A percentile compares a stretch with the other conserved stretches of the same genome.
Evolutionary conservation across 2,329 filamentous ascomycete species (phyloP).

Genomic region (Fusarium scirpi): DNA sequence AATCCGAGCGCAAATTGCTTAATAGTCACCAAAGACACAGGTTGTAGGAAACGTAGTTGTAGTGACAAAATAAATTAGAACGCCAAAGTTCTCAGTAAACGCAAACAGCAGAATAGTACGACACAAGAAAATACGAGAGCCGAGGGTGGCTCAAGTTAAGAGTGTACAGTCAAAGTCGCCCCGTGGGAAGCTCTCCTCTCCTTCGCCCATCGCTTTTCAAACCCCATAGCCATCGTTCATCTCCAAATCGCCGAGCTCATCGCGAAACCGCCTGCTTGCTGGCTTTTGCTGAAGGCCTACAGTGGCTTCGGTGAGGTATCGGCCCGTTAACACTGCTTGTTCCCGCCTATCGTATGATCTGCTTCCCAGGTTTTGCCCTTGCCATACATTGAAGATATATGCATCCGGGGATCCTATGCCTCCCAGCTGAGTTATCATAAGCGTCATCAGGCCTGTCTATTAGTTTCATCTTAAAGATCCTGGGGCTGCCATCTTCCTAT

Average conservation of each 20-base stretch:
- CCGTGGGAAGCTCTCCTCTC: slow-evolving; percentile 23
- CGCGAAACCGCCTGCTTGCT: neutral
- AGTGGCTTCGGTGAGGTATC: slow-evolving; percentile 1
- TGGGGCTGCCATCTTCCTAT: slow-evolving; percentile 9
- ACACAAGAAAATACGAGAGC: slow-evolving; percentile 42
- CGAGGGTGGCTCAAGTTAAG: slow-evolving; percentile 34
- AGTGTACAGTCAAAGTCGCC: slow-evolving; percentile 45
- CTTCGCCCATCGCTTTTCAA: slow-evolving; percentile 30
- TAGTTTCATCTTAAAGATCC: slow-evolving; percentile 28
- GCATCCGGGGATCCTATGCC: slow-evolving; percentile 20
- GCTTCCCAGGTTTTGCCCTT: slow-evolving; percentile 34
- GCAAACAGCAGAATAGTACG: slow-evolving; percentile 33
- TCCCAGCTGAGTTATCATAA: slow-evolving; percentile 34
- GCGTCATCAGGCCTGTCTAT: slow-evolving; percentile 39
- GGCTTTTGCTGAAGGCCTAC: neutral
- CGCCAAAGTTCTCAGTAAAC: slow-evolving; percentile 41
- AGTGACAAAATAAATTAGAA: slow-evolving; percentile 28
- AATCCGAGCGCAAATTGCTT: neutral
- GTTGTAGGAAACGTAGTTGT: neutral
- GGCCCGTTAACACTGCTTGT: slow-evolving; percentile 19
- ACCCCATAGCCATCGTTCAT: slow-evolving; percentile 16
- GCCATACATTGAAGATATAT: slow-evolving; percentile 24
- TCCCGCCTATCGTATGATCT: slow-evolving; percentile 26
- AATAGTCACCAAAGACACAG: neutral
- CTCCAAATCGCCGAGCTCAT: slow-evolving; percentile 2